Base-by-base conservation (phyloP, 768 basidiomycete species). In the Macrolepiota fuliginosa region DNA sequence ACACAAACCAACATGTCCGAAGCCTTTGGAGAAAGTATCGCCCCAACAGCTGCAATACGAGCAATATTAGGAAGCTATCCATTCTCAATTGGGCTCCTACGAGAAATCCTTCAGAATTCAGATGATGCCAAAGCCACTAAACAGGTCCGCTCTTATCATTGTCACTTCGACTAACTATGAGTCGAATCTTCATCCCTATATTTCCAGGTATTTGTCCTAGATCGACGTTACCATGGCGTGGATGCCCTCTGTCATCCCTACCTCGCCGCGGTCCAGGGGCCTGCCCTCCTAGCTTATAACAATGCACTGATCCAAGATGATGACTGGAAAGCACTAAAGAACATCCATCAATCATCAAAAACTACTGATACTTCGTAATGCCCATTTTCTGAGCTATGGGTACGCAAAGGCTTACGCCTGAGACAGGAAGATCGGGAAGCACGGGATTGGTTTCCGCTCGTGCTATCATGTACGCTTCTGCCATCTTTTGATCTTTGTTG, bases 61-160 rank as follows among this genome's bases (percentile, higher is more conserved):
- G 69, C 68, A 3, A 77, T 79, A 24, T 62, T 79, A 9, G 69
- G 73, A 9, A 69, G 70, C 4, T 79, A 79, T 62, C 76, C 78
- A 3, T 77, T 76, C 53, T 71, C 72, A n/a, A 67, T 73, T 35
- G 74, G 73, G 1, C 63, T 79, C 15, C 65, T 79, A 17, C 71
- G 77, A 13, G 78, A 80, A 56, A 62, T 77, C 10, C 56, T 80
- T 0, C 77, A 78, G 64, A 80, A 80, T 61, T 73, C 75, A 9
- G 78, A 80, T 45, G 78, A 80, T 62, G 76, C 77, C 1, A 63
- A 65, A 24, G 78, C 76, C 11, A 69, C 69, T 0, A 65, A 65
- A 35, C 76, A 78, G 68, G 76, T 74, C 25, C 3, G 70, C 36
- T 24, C 15, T 49, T 22, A 10, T 49, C 27, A 45, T 29, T 10